phyloP scores from a whole-genome alignment of 2,329 filamentous ascomycete genomes.

The Ophiostoma pallidulum region DNA sequence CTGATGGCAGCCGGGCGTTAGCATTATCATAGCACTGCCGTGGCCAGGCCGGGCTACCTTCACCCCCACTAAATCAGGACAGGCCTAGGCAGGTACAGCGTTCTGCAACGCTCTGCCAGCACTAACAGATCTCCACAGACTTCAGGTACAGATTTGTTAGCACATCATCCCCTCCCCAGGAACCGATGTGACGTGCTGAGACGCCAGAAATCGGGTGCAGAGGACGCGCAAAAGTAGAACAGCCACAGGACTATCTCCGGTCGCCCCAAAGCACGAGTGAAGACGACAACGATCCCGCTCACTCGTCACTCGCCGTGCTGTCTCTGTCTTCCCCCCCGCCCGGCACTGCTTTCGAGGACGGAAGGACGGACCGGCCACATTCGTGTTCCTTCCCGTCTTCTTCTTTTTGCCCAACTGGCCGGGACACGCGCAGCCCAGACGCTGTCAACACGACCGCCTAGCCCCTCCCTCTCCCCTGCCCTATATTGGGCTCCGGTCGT shows the following conservation, averaged over 20 bases:
- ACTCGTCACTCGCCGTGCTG: no score
- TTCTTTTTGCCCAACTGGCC: slow-evolving; percentile 5
- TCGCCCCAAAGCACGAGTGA: no score
- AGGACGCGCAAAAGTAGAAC: neutral
- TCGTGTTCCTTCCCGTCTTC: slow-evolving; percentile 3
- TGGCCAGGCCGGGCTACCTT: no score
- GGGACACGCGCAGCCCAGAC: neutral
- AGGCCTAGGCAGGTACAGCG: slow-evolving; percentile 1
- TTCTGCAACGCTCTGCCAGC: neutral
- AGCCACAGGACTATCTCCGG: no score
- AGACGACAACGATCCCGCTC: neutral
- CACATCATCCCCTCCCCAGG: neutral
- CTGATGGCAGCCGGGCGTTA: neutral
- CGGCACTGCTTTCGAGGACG: no score
- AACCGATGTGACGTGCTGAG: slow-evolving; percentile 13
- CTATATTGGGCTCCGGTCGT: slow-evolving; percentile 12
- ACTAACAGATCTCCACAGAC: neutral
- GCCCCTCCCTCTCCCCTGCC: neutral
- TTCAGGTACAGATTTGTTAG: neutral
- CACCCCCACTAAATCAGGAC: slow-evolving; percentile 3
- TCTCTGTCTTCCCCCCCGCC: neutral
- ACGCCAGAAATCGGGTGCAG: slow-evolving; percentile 3
- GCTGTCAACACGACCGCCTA: neutral
- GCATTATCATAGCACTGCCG: no score
- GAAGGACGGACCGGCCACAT: neutral